These are phyloP conservation scores for Eleusine coracana DNA, from an alignment of 176 grass and related monocot species.

Conservation along the genomic window DNA sequence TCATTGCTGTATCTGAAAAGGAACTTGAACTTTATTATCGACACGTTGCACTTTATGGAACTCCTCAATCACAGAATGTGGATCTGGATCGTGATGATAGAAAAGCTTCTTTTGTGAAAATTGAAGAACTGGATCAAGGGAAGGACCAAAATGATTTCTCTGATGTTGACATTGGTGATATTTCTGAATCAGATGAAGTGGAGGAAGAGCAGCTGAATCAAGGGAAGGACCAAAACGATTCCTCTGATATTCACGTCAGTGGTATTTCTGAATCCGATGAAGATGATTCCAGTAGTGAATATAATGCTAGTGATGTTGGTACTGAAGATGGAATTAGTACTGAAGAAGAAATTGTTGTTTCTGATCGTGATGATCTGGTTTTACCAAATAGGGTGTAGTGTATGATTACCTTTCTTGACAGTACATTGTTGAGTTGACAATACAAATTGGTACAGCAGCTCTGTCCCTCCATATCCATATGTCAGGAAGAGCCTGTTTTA, in stretches of 20 bases:
- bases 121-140: not conserved
- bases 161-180: constrained; percentile 13
- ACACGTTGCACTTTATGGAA: constrained; percentile 86
- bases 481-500: too few relatives aligned
- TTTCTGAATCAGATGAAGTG: constrained; percentile 27
- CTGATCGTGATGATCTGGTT: constrained; percentile 14
- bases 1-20: constrained; percentile 81
- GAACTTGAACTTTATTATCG: constrained; percentile 83
- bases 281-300: constrained; percentile 40
- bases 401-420: not conserved
- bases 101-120: constrained; percentile 32
- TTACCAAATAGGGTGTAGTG: constrained; percentile 1
- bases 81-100: constrained; percentile 49
- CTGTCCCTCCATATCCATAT: too few relatives aligned
- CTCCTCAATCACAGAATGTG: constrained; percentile 54
- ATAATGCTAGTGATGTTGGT: constrained; percentile 40
- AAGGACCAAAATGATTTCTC: constrained; percentile 38
- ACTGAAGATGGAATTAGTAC: constrained; percentile 9
- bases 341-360: constrained; percentile 35
- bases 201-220: not conserved
- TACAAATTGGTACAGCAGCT: not conserved
- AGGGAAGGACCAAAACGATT: constrained; percentile 31
- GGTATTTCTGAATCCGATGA: constrained; percentile 39
- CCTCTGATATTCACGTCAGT: constrained; percentile 27
- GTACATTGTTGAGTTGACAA: not conserved